Conservation (phyloP, 2,329 filamentous ascomycete genomes). For the Plenodomus tracheiphilus region DNA sequence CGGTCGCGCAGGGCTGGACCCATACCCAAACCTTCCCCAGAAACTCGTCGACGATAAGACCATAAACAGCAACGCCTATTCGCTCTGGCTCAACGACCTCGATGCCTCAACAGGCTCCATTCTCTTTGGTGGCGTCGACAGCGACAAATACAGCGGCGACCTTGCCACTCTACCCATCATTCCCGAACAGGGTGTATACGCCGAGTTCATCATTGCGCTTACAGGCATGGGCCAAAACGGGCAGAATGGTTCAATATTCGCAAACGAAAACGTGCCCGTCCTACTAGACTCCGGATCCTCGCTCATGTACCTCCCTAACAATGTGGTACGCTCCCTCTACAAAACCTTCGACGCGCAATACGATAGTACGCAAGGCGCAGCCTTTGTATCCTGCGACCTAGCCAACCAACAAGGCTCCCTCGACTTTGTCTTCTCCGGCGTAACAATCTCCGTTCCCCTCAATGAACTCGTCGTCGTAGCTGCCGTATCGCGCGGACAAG, state of each 20-base stretch:
- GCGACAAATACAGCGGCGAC: slow-evolving; percentile 68
- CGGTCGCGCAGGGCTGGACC: slow-evolving; percentile 54
- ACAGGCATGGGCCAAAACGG: slow-evolving; percentile 52
- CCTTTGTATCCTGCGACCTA: slow-evolving; percentile 58
- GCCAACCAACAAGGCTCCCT: slow-evolving; percentile 55
- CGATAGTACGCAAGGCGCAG: slow-evolving; percentile 47
- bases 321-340: slow-evolving; percentile 56
- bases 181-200: slow-evolving; percentile 52
- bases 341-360: slow-evolving; percentile 47
- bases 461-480: slow-evolving; percentile 60
- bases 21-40: slow-evolving; percentile 66
- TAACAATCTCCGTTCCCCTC: slow-evolving; percentile 58
- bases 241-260: slow-evolving; percentile 48
- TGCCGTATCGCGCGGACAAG: slow-evolving; percentile 46
- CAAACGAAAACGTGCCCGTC: slow-evolving; percentile 54
- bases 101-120: slow-evolving; percentile 69
- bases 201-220: slow-evolving; percentile 57
- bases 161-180: slow-evolving; percentile 66
- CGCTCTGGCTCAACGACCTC: slow-evolving; percentile 65
- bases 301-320: slow-evolving; percentile 68
- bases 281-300: slow-evolving; percentile 78
- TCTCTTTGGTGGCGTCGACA: slow-evolving; percentile 81
- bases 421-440: slow-evolving; percentile 61
- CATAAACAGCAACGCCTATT: slow-evolving; percentile 68
- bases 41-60: slow-evolving; percentile 64